Conservation (phyloP, 2,329 filamentous ascomycete genomes). For the Thermoascus crustaceus region DNA sequence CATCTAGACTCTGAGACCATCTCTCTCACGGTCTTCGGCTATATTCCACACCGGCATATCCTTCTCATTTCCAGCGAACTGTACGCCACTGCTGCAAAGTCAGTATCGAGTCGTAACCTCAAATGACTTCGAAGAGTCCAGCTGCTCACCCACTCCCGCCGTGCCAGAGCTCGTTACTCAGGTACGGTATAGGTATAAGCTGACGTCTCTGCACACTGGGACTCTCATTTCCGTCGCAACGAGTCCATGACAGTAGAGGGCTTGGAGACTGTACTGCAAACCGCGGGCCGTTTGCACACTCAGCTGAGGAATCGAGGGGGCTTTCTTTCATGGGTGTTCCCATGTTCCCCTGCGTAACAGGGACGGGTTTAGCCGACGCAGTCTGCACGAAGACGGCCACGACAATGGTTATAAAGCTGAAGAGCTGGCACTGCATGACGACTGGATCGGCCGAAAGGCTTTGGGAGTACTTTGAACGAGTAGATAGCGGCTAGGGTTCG, state of each 20-base stretch:
- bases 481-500: too few species aligned
- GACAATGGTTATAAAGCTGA: neutral
- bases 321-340: neutral
- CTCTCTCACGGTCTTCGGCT: neutral
- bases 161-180: slow-evolving; percentile 1
- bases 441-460: neutral
- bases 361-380: neutral
- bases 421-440: neutral
- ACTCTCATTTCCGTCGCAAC: neutral
- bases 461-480: too few species aligned
- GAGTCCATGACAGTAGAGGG: neutral
- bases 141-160: slow-evolving; percentile 3
- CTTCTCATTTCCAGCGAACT: neutral
- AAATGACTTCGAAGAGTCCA: neutral
- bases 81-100: slow-evolving; percentile 1
- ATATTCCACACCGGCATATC: neutral
- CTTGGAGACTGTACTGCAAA: too few species aligned
- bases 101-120: neutral
- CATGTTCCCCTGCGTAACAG: neutral
- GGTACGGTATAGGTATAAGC: slow-evolving; percentile 1
- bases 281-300: too few species aligned
- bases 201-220: slow-evolving; percentile 17
- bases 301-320: too few species aligned
- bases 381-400: neutral
- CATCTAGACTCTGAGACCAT: too few species aligned